Conservation (phyloP, 2,329 filamentous ascomycete genomes). For the Pyrenophora teres region DNA sequence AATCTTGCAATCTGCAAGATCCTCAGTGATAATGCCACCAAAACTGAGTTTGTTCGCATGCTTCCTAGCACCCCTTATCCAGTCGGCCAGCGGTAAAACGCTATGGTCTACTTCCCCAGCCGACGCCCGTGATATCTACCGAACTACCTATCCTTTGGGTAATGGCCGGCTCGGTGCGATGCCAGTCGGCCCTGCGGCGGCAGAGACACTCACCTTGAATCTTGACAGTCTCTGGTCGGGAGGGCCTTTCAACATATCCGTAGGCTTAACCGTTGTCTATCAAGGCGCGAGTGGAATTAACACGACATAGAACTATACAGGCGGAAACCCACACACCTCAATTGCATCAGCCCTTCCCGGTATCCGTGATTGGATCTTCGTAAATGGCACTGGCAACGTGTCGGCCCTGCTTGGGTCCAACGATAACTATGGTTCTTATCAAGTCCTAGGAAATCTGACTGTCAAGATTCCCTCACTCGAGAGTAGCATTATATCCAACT, state of each 20-base stretch:
- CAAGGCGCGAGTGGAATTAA: background rate
- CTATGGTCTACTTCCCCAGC: conserved; percentile 29
- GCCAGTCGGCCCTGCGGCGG: conserved; percentile 51
- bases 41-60: background rate
- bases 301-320: conserved; percentile 49
- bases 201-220: conserved; percentile 54
- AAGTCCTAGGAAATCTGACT: conserved; percentile 55
- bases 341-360: conserved; percentile 46
- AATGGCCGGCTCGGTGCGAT: conserved; percentile 57
- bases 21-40: background rate
- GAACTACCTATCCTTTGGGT: conserved; percentile 52
- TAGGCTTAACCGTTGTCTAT: conserved; percentile 18
- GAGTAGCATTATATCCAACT: conserved; percentile 21
- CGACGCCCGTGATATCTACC: conserved; percentile 27
- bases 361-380: conserved; percentile 55
- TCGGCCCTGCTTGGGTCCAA: conserved; percentile 46
- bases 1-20: background rate
- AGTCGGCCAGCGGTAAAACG: conserved; percentile 17
- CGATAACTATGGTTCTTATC: conserved; percentile 53
- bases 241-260: conserved; percentile 54
- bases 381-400: conserved; percentile 56
- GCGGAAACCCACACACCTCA: conserved; percentile 52
- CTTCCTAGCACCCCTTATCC: background rate
- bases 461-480: conserved; percentile 44
- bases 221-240: conserved; percentile 58